Percentiles rank a stretch among this genome's conserved stretches.
These are phyloP conservation scores for Suillus brevipes DNA, from an alignment of 768 basidiomycete species.

Conservation along the genomic window DNA sequence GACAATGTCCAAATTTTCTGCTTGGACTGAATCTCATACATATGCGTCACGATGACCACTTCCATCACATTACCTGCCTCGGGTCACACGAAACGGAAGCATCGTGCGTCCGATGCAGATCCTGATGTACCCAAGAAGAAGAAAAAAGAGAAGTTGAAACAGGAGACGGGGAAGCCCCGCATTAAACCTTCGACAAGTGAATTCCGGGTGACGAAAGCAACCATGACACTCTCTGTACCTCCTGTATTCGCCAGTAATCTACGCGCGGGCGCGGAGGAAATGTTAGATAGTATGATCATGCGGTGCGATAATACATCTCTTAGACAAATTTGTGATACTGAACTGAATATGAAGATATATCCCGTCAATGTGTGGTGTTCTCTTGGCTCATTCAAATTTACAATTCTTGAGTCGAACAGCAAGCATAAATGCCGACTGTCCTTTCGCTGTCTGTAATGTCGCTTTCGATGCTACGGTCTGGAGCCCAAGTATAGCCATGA, in stretches of 20 bases:
- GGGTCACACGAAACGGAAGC: slow-evolving; percentile 43
- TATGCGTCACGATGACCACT: slow-evolving; percentile 6
- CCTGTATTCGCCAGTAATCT: slow-evolving; percentile 78
- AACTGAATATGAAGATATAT: slow-evolving; percentile 64
- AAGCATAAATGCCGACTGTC: slow-evolving; percentile 77
- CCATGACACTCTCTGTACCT: slow-evolving; percentile 71
- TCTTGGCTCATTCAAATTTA: slow-evolving; percentile 83
- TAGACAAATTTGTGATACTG: not conserved
- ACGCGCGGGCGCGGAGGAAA: slow-evolving; percentile 77
- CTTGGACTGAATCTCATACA: not conserved
- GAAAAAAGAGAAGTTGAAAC: slow-evolving; percentile 15
- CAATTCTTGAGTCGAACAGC: slow-evolving; percentile 65
- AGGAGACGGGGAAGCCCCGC: slow-evolving; percentile 41
- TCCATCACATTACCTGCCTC: slow-evolving; percentile 7
- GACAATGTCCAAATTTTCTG: not conserved
- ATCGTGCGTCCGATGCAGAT: slow-evolving; percentile 21
- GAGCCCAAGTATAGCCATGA: slow-evolving; percentile 83
- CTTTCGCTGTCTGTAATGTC: slow-evolving; percentile 75
- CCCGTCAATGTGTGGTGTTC: slow-evolving; percentile 81
- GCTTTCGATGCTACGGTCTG: slow-evolving; percentile 85
- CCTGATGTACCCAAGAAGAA: slow-evolving; percentile 38
- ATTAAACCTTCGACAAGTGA: slow-evolving; percentile 38
- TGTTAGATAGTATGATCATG: slow-evolving; percentile 95
- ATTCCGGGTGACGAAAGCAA: slow-evolving; percentile 64
- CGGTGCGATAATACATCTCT: slow-evolving; percentile 50